Evolutionary conservation across 2,329 filamentous ascomycete species (phyloP).

Genomic region (Pseudocercospora vitis): DNA sequence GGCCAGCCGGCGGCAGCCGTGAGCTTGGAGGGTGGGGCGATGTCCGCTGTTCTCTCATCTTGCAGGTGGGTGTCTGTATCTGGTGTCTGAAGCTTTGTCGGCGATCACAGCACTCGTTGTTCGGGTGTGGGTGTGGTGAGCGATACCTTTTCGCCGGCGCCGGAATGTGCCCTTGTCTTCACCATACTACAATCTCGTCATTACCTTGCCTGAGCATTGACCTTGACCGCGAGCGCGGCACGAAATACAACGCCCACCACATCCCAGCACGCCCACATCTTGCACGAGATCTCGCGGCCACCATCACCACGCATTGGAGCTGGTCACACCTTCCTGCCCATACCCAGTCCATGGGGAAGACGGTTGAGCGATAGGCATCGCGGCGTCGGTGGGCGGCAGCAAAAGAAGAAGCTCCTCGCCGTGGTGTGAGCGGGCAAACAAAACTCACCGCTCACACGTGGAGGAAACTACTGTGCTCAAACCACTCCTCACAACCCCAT

Average conservation of each 20-base stretch:
- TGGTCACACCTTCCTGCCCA: neutral
- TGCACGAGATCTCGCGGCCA: neutral
- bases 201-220: constrained; percentile 10
- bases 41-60: constrained; percentile 1
- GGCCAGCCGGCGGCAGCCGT: neutral
- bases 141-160: neutral
- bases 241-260: neutral
- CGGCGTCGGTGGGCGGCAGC: constrained; percentile 11
- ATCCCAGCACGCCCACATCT: neutral
- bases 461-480: neutral
- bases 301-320: neutral
- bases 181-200: no score
- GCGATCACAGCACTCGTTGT: no score
- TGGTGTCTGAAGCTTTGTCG: neutral
- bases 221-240: neutral
- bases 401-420: constrained; percentile 8
- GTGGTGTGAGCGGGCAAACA: constrained; percentile 5
- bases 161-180: constrained; percentile 1
- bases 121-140: neutral
- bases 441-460: constrained; percentile 8
- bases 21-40: constrained; percentile 6
- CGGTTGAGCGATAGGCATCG: neutral
- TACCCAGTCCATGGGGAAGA: neutral
- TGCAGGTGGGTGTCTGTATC: neutral
- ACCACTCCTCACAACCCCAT: neutral